These are phyloP conservation scores for Globisporangium okanoganense DNA, from an alignment of 352 stramenopile genomes.

Conservation along the genomic window DNA sequence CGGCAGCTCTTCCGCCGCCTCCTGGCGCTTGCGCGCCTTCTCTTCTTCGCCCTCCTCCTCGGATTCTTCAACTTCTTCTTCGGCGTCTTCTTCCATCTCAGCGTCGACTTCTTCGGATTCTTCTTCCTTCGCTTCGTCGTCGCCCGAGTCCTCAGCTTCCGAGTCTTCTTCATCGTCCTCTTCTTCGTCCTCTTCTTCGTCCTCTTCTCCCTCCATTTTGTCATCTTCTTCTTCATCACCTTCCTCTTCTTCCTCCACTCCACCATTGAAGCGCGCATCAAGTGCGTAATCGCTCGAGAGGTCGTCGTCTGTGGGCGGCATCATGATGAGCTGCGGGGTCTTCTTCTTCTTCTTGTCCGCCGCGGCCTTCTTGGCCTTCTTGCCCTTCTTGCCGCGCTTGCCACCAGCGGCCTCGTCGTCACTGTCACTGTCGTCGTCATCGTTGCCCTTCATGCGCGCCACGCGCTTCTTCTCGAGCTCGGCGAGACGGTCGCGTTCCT, in stretches of 20 bases:
- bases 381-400: slow-evolving; percentile 51
- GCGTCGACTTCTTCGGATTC: slow-evolving; percentile 49
- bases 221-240: slow-evolving; percentile 22
- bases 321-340: slow-evolving; percentile 55
- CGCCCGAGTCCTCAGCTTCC: slow-evolving; percentile 65
- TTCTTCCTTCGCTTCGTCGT: slow-evolving; percentile 56
- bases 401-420: slow-evolving; percentile 37
- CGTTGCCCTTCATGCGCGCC: slow-evolving; percentile 93
- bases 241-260: slow-evolving; percentile 36
- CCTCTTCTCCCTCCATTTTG: slow-evolving; percentile 6
- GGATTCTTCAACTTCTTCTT: slow-evolving; percentile 73
- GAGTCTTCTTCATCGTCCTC: slow-evolving; percentile 37
- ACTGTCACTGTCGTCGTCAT: slow-evolving; percentile 64
- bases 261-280: slow-evolving; percentile 47
- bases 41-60: slow-evolving; percentile 55
- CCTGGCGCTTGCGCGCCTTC: slow-evolving; percentile 41
- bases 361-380: slow-evolving; percentile 20
- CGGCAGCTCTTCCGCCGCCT: slow-evolving; percentile 81
- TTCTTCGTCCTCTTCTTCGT: slow-evolving; percentile 33
- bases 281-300: slow-evolving; percentile 85
- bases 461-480: slow-evolving; percentile 93
- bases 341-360: slow-evolving; percentile 21
- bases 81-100: slow-evolving; percentile 39
- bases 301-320: slow-evolving; percentile 87
- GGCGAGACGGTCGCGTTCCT: slow-evolving; percentile 89